Evolutionary conservation across 805 yeast species (phyloP), one percentile per base, ranked within the genome.

Genomic region (Sungouiozyma intestinalis): DNA sequence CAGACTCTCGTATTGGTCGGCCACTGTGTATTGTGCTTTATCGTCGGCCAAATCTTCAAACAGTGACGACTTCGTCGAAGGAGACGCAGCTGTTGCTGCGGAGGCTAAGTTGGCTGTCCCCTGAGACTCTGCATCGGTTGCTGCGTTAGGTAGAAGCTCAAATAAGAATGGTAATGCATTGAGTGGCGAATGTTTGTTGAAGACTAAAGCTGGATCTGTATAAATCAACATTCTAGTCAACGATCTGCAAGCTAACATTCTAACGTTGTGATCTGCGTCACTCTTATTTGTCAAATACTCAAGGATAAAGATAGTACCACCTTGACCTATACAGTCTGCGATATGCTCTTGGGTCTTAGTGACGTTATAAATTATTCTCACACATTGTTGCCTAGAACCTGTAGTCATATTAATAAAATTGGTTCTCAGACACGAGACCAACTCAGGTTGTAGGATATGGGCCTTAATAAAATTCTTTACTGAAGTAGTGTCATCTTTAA

Each of bases 1-100:
- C 33, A 84, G 60, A 0, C 79, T 64, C 50, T 78, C 81, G 48
- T 71, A 73, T 16, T 71, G 67, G 44, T 66, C 70, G 33, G 49
- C 67, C 11, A 24, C 29, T 11, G 29, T 24, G 29, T 24, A 24
- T 24, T 24, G 29, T 24, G 6, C 29, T 24, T 24, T 24, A 11
- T 24, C 29, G 6, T 6, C 29, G 11, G 29, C 29, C 29, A 24
- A 11, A 7, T 24, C 29, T 24, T 24, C 29, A 7, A 24, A 24
- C 11, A 24, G 6, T 11, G 29, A 24, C 9, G 29, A 24, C 11
- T 24, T 24, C 6, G 6, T 24, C 11, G 29, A 24, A 7, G 29
- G 9, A 11, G 29, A 7, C 11, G 29, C 29, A 6, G 9, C 29
- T 24, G 29, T 24, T 11, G 29, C 29, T 24, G 11, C 29, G 9